Conservation (phyloP, 345 rosid species). For the Gossypium thurberi region DNA sequence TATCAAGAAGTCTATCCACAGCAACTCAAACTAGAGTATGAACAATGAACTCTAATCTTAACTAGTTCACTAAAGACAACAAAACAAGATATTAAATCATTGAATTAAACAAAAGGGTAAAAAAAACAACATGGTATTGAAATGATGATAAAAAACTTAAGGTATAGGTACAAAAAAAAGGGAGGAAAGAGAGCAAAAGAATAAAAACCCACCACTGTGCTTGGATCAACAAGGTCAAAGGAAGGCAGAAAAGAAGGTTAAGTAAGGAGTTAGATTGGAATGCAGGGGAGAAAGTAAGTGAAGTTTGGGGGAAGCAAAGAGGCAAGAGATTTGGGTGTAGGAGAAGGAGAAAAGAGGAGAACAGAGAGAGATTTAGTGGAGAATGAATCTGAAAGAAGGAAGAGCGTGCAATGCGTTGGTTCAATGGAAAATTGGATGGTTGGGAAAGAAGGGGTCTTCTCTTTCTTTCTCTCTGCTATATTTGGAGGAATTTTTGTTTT, state of each 20-base stretch:
- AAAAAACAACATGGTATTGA: background rate
- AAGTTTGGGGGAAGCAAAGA: background rate
- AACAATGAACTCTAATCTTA: background rate
- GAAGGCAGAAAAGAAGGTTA: slow-evolving; percentile 1
- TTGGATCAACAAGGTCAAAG: background rate
- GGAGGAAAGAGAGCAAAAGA: background rate
- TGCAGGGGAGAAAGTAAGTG: slow-evolving; percentile 8
- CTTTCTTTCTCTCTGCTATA: slow-evolving; percentile 8
- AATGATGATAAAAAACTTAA: background rate
- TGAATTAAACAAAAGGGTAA: background rate
- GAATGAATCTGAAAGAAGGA: slow-evolving; percentile 24
- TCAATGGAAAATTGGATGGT: slow-evolving; percentile 36
- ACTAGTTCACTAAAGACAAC: background rate
- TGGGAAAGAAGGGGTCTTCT: slow-evolving; percentile 14
- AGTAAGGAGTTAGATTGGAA: background rate
- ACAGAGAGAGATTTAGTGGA: slow-evolving; percentile 12
- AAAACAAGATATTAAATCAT: background rate
- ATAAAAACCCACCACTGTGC: slow-evolving; percentile 5
- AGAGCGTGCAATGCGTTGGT: background rate
- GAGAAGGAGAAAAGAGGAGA: background rate
- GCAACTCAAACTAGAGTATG: background rate
- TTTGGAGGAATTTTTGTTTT: slow-evolving; percentile 13
- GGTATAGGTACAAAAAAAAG: background rate
- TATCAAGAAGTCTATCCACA: no score
- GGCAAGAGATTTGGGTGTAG: background rate